phyloP scores from a whole-genome alignment of 1,139 yeast species.

The Saccharomyces hybrid region DNA sequence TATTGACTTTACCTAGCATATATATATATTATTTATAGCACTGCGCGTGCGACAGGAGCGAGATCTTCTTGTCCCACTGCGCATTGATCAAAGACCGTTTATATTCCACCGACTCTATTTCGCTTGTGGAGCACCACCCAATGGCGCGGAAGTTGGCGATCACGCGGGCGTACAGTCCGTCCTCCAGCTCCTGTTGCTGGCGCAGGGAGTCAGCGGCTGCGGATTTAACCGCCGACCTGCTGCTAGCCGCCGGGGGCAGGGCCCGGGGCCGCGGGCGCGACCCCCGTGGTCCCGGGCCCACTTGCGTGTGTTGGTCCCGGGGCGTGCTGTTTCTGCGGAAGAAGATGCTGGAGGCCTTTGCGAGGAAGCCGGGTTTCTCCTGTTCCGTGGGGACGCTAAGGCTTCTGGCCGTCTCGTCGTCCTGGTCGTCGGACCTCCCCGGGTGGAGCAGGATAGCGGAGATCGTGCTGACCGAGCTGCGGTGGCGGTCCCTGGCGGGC shows the following conservation, averaged over 20 bases:
- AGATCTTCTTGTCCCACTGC: slow-evolving; percentile 19
- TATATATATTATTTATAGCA: too few species aligned
- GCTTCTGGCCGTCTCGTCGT: background rate
- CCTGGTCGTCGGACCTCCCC: background rate
- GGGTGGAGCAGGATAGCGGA: background rate
- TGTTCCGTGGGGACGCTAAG: background rate
- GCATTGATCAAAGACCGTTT: slow-evolving; percentile 16
- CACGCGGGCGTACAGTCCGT: background rate
- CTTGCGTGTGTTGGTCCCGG: too few species aligned
- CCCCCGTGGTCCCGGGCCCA: too few species aligned
- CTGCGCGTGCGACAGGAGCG: background rate
- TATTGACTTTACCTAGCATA: too few species aligned
- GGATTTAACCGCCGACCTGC: background rate
- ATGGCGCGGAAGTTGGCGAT: background rate
- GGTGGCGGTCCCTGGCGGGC: too few species aligned
- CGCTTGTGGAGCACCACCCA: slow-evolving; percentile 16
- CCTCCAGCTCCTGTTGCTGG: background rate
- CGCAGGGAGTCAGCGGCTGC: background rate
- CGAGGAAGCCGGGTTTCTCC: background rate
- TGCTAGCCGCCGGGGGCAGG: too few species aligned
- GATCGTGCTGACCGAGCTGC: too few species aligned
- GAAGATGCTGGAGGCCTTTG: background rate
- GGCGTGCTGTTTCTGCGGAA: background rate
- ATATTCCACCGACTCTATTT: slow-evolving; percentile 10
- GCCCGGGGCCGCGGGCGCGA: too few species aligned